phyloP scores from a whole-genome alignment of 2,329 filamentous ascomycete species.

The Venturia pyrina region DNA sequence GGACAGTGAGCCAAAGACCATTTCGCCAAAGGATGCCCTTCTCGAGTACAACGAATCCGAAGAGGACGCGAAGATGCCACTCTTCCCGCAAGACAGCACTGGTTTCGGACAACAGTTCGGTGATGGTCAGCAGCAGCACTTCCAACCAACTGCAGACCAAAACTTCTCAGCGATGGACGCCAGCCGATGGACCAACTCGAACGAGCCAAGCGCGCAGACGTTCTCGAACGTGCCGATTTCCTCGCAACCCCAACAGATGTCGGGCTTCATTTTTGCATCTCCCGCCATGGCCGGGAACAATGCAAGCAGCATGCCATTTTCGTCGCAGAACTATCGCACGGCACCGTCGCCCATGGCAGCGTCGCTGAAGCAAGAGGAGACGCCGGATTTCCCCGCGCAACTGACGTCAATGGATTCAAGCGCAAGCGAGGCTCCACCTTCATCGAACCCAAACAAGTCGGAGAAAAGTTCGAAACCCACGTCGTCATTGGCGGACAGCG shows the following conservation, averaged over 20 bases:
- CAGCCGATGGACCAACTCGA: slow-evolving; percentile 5
- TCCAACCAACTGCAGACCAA: not conserved
- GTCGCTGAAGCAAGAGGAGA: slow-evolving; percentile 28
- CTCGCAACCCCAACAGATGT: slow-evolving; percentile 17
- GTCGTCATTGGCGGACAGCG: slow-evolving; percentile 61
- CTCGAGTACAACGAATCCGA: slow-evolving; percentile 74
- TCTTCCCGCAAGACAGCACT: slow-evolving; percentile 50
- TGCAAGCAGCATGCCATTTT: slow-evolving; percentile 24
- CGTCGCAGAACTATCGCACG: slow-evolving; percentile 24
- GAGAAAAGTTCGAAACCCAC: slow-evolving; percentile 37
- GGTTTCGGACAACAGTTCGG: slow-evolving; percentile 3
- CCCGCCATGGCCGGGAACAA: slow-evolving; percentile 26
- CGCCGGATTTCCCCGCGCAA: slow-evolving; percentile 48
- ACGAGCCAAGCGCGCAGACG: not conserved
- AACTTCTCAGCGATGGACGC: not conserved
- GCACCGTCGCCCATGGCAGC: slow-evolving; percentile 9
- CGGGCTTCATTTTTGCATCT: slow-evolving; percentile 37
- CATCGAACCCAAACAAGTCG: slow-evolving; percentile 22
- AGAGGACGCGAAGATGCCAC: slow-evolving; percentile 56
- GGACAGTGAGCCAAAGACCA: slow-evolving; percentile 55
- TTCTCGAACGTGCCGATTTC: slow-evolving; percentile 19
- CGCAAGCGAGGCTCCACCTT: slow-evolving; percentile 41
- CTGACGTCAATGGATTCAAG: slow-evolving; percentile 54
- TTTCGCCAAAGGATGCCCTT: slow-evolving; percentile 87
- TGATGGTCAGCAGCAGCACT: slow-evolving; percentile 4